Evolutionary conservation across 2,329 filamentous ascomycete genomes (phyloP), one percentile per base, ranked within the genome.

Genomic region (Aureobasidium sp.): DNA sequence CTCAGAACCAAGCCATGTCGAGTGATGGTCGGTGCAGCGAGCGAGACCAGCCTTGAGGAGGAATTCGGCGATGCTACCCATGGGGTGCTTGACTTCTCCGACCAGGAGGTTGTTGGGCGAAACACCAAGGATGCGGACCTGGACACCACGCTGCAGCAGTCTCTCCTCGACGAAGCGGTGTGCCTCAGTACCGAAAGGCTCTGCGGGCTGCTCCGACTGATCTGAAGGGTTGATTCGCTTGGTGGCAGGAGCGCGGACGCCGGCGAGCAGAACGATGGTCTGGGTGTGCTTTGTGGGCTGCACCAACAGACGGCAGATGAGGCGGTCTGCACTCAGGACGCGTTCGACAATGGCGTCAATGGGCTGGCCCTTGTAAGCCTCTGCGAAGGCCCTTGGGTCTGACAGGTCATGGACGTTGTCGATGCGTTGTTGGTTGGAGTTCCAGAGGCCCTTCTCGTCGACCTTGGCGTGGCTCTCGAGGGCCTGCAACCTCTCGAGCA

Each of bases 21-120:
- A 95, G 77, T 99, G 94, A 75, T 94, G 92, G 74, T 99, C 94
- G 65, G 92, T 91, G 78, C 93, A 97, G 69, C 90, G 84, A 42
- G 93, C 94, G 60, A 97, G 80, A 67, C 94, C 94, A 57, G 91
- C 89, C 68, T 93, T 85, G 46, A 99, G 84, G 45, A 99, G 75
- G 74, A 95, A 95, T 65, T 89, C 90, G 64, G 92, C 90, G 72
- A 99, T 95, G 74, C 91, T 96, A 64, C 94, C 94, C 25, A 75
- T 70, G 29, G 92, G 92, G 76, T 99, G 94, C 65, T 92, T 81
- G 45, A 99, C 81, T 53, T 85, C 85, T 60, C 89, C 94, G 59
- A 99, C 85, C n/a, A 99, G 82, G 70, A 96, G 89, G 62, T 89
- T 89, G 74, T 96, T 93, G 0, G 90, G 90, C 64, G 90, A 96